Base-by-base conservation (phyloP, 192 early-diverging fungal genomes). In the Coemansia sp. region DNA sequence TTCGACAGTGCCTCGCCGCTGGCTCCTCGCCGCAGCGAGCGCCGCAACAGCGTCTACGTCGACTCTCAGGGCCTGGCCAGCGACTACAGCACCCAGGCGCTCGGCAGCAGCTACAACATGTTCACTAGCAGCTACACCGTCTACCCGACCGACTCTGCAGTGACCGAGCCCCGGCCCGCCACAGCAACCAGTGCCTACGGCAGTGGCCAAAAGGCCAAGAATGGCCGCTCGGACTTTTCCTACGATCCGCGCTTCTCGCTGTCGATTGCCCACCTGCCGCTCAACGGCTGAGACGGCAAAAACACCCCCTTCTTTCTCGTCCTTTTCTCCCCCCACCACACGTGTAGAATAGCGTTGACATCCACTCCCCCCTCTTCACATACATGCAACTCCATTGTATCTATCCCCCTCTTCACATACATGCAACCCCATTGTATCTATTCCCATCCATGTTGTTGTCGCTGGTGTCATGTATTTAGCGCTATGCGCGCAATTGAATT, bases 241-340 rank as follows among this genome's bases (percentile, higher is more conserved):
- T 70, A 63, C 28, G 47, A 64, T 38, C 50, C 43, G 21, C 22
- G 37, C 10, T 70, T 64, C 30, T 57, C 67, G 8, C 37, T 54
- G 45, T 62, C 67, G 7, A 63, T 51, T 29, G 60, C 51, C 11
- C 49, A 63, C 32, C 32, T 63, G 54, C 67, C 60, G 26, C 47
- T 63, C 20, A 43, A 48, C 16, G 37, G 36, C 30, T 51, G 13
- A 38, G 17, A 10, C 14, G 8, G 25, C 46, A 37, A n/a, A n/a
- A n/a, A n/a, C n/a, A n/a, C n/a, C n/a, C n/a, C n/a, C n/a, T n/a
- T n/a, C n/a, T n/a, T n/a, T n/a, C n/a, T n/a, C n/a, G n/a, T n/a
- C 19, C 34, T 49, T 48, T 48, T 25, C 3, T 29, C 25, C 34
- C 33, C 21, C 30, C 26, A n/a, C n/a, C n/a, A 38, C 37, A 38